Evolutionary conservation across 2,329 filamentous ascomycete genomes (phyloP), one percentile per base, ranked within the genome.

Genomic region (Arthrobotrys conoides): DNA sequence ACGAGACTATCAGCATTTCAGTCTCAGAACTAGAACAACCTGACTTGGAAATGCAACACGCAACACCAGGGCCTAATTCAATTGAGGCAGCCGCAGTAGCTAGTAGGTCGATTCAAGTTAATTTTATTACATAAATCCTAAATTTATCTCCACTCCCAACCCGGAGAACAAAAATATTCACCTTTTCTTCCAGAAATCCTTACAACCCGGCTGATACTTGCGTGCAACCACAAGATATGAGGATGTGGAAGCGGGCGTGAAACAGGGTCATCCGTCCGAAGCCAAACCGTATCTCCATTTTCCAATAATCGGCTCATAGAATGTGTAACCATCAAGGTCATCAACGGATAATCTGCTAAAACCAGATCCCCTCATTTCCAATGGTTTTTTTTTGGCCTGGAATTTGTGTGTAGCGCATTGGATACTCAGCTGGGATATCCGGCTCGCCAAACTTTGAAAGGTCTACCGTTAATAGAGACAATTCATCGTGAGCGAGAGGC

Each of bases 221-320:
- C 55, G 10, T 61, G 55, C 5, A 61, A 16, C 55, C 55, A 61
- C 3, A 61, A n/a, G 10, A 61, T 16, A 24, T 61, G 55, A 20
- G 55, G 55, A 61, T 61, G 55, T 5, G 55, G 55, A 61, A 61
- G 55, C 2, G 33, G 55, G 1, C 20, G 55, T 38, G 14, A 41
- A 22, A 20, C n/a, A 2, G 55, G 55, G 16, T 61, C 10, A 12
- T 44, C 55, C 3, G 55, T 61, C 22, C n/a, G n/a, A 41, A 61
- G 16, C 20, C 33, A 24, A 12, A 61, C 5, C 5, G 22, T 61
- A 3, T 61, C 55, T 3, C 55, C 55, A 14, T 61, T 27, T 10
- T 22, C 14, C 20, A 61, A 30, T 1, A 5, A 2, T n/a, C 41
- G n/a, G 4, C 14, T n/a, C 41, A 46, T 16, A 1, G 41, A 46